Evolutionary conservation across 805 yeast species (phyloP).

Genomic region (Ogataea trehalophila): DNA sequence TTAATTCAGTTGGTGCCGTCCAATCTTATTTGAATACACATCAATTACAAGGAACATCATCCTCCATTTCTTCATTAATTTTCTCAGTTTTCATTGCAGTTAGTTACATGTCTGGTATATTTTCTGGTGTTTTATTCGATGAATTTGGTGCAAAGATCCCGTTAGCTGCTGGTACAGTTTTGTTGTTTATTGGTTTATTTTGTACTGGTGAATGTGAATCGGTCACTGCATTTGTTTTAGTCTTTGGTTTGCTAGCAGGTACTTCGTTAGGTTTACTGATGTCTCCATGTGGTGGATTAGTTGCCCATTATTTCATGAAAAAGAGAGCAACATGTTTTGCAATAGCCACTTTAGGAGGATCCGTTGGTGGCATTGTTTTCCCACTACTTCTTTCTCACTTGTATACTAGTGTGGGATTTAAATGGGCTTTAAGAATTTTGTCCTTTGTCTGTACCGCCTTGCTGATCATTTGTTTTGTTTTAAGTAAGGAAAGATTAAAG

Average conservation of each 20-base stretch:
- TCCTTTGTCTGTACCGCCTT: slow-evolving; percentile 28
- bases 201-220: slow-evolving; percentile 41
- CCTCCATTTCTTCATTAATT: slow-evolving; percentile 56
- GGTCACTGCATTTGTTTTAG: slow-evolving; percentile 37
- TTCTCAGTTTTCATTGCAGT: slow-evolving; percentile 53
- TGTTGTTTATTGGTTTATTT: slow-evolving; percentile 46
- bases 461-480: slow-evolving; percentile 23
- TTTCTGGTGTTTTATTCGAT: slow-evolving; percentile 57
- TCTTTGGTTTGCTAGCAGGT: slow-evolving; percentile 37
- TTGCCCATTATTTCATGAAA: slow-evolving; percentile 41
- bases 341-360: slow-evolving; percentile 47
- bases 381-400: slow-evolving; percentile 48
- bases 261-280: slow-evolving; percentile 39
- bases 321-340: slow-evolving; percentile 37
- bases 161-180: slow-evolving; percentile 35
- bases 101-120: slow-evolving; percentile 43
- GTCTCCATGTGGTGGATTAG: slow-evolving; percentile 41
- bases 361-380: slow-evolving; percentile 59
- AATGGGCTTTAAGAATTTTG: slow-evolving; percentile 54
- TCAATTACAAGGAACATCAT: slow-evolving; percentile 42
- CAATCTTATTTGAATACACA: slow-evolving; percentile 55
- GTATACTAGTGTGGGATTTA: slow-evolving; percentile 47
- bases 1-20: slow-evolving; percentile 58
- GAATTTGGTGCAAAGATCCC: slow-evolving; percentile 44
- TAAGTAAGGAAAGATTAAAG: slow-evolving; percentile 34